Conservation (phyloP, 2,329 filamentous ascomycete species). For the Seiridium unicorne region DNA sequence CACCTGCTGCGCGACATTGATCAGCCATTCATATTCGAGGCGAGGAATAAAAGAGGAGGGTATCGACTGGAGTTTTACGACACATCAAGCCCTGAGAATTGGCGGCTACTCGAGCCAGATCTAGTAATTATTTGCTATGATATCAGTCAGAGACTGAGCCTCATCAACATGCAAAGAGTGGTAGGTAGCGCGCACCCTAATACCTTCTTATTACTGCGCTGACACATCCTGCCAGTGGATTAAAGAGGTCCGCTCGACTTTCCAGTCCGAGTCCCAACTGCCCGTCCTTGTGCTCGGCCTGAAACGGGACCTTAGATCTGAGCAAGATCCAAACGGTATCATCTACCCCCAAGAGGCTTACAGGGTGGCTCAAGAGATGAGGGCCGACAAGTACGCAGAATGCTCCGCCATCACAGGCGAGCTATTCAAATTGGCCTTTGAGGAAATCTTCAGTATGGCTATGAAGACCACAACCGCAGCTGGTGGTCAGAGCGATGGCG, state of each 20-base stretch:
- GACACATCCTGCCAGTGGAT: slow-evolving; percentile 47
- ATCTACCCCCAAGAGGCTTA: slow-evolving; percentile 63
- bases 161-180: slow-evolving; percentile 56
- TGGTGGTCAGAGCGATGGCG: slow-evolving; percentile 55
- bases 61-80: slow-evolving; percentile 61
- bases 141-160: slow-evolving; percentile 55
- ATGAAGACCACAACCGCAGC: slow-evolving; percentile 42
- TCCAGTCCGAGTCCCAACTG: slow-evolving; percentile 44
- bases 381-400: slow-evolving; percentile 63
- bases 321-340: slow-evolving; percentile 57
- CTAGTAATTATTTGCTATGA: slow-evolving; percentile 61
- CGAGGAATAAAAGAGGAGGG: slow-evolving; percentile 41
- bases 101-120: slow-evolving; percentile 57
- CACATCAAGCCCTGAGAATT: slow-evolving; percentile 56
- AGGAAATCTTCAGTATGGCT: slow-evolving; percentile 60
- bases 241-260: slow-evolving; percentile 49
- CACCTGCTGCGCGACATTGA: slow-evolving; percentile 55
- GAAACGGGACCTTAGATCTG: slow-evolving; percentile 59
- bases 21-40: slow-evolving; percentile 60
- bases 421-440: slow-evolving; percentile 54
- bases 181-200: slow-evolving; percentile 34
- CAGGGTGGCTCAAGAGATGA: slow-evolving; percentile 53
- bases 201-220: neutral
- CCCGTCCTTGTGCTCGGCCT: slow-evolving; percentile 58
- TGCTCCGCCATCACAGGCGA: slow-evolving; percentile 62